phyloP scores from a whole-genome alignment of 2,329 filamentous ascomycete genomes.

The Fusarium protoensiforme region DNA sequence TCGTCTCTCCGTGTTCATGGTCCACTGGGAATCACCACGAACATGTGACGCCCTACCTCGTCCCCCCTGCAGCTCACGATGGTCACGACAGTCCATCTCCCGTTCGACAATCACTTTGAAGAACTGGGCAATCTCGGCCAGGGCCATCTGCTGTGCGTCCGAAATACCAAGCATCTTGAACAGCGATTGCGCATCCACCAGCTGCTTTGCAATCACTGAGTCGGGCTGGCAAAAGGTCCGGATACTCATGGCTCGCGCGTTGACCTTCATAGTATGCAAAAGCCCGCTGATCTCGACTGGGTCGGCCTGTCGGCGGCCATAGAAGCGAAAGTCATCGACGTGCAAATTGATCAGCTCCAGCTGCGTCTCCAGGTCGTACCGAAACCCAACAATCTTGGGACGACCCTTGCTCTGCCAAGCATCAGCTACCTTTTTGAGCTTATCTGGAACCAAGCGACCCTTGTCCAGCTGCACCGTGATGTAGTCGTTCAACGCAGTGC shows the following conservation, averaged over 20 bases:
- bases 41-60: constrained; percentile 11
- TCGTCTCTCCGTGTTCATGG: constrained; percentile 1
- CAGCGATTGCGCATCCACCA: constrained; percentile 63
- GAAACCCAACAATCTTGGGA: constrained; percentile 66
- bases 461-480: constrained; percentile 63
- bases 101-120: constrained; percentile 65
- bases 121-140: constrained; percentile 64
- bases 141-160: constrained; percentile 56
- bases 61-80: constrained; percentile 34
- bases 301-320: constrained; percentile 58
- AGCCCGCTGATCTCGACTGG: constrained; percentile 58
- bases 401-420: constrained; percentile 64
- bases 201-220: constrained; percentile 66
- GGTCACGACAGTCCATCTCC: constrained; percentile 48
- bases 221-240: constrained; percentile 70
- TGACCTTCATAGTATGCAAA: constrained; percentile 62
- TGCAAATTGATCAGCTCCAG: constrained; percentile 65
- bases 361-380: constrained; percentile 70
- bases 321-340: constrained; percentile 64
- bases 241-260: constrained; percentile 63
- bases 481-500: constrained; percentile 62
- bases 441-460: constrained; percentile 64
- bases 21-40: constrained; percentile 18
- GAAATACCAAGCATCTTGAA: constrained; percentile 61
- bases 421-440: constrained; percentile 63